Evolutionary conservation across 768 basidiomycete species (phyloP), one percentile per base, ranked within the genome.

Genomic region (Agaricus subrufescens): DNA sequence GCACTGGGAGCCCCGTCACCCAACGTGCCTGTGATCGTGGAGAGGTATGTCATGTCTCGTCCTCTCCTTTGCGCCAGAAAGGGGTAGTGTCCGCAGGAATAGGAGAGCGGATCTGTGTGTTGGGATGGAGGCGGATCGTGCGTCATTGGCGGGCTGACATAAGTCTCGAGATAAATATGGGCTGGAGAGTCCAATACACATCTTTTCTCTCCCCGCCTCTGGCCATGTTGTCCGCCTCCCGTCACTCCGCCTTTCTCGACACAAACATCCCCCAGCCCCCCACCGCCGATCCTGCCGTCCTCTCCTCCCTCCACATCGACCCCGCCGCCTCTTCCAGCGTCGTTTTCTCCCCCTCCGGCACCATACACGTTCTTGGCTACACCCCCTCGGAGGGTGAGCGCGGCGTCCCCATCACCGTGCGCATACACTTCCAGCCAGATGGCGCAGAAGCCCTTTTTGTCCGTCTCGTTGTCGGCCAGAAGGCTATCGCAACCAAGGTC

Each of bases 391-490:
- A 86, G 65, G 91, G 90, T 56, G 77, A 79, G 59, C 69, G 76
- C 23, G 86, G 85, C 54, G 77, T 81, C 0, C 82, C 79, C 49
- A 80, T 94, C 65, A 75, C 81, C 37, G 83, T 88, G 60, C 76
- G 79, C 61, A 79, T 86, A 54, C 79, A 82, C 61, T 85, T 87
- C 68, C 74, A 73, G 61, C 76, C 75, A 58, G 73, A 73, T 12
- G 69, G 70, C 30, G 73, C 78, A 9, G 80, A 82, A 53, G 68
- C 76, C 5, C 77, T 88, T 38, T 84, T 78, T 57, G 80, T 92
- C 25, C 83, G 91, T 50, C 82, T 94, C 60, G 83, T 92, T 62
- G 75, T 94, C 60, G 91, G 86, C 30, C 68, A 75, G 57, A 83
- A 80, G 59, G 81, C 89, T 2, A 77, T 93, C 26, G 74, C 75